These are phyloP conservation scores for Luffa aegyptiaca DNA, from an alignment of 306 rosid genomes.

Conservation along the genomic window DNA sequence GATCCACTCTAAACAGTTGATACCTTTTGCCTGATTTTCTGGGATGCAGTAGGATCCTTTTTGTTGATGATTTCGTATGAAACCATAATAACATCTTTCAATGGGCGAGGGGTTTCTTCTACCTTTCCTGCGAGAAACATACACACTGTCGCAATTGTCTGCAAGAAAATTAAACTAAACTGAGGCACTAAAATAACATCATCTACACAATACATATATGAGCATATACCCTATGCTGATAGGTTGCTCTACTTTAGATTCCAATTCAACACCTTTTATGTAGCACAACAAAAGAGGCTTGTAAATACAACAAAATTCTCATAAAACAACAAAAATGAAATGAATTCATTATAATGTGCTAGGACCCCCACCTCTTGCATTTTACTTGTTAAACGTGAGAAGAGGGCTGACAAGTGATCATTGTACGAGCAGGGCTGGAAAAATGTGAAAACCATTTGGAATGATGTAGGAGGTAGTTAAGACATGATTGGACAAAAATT, in stretches of 20 bases:
- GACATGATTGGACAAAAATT: background rate
- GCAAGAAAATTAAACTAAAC: conserved; percentile 30
- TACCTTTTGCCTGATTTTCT: conserved; percentile 93
- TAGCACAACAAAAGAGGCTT: background rate
- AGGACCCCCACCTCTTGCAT: background rate
- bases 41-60: conserved; percentile 85
- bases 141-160: conserved; percentile 94
- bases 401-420: background rate
- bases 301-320: background rate
- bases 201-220: background rate
- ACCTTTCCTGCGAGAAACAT: conserved; percentile 99
- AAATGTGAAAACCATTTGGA: background rate
- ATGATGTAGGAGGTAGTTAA: background rate
- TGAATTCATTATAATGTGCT: background rate
- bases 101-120: conserved; percentile 97
- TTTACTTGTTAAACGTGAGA: background rate
- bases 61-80: conserved; percentile 87
- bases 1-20: conserved; percentile 2
- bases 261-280: background rate
- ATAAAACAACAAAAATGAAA: background rate
- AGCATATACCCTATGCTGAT: background rate
- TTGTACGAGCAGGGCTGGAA: background rate
- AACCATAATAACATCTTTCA: conserved; percentile 86
- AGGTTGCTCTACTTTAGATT: background rate
- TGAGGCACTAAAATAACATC: conserved; percentile 17